Evolutionary conservation across 139 green algal genomes (phyloP).

Genomic region (Coelastrella sp.): DNA sequence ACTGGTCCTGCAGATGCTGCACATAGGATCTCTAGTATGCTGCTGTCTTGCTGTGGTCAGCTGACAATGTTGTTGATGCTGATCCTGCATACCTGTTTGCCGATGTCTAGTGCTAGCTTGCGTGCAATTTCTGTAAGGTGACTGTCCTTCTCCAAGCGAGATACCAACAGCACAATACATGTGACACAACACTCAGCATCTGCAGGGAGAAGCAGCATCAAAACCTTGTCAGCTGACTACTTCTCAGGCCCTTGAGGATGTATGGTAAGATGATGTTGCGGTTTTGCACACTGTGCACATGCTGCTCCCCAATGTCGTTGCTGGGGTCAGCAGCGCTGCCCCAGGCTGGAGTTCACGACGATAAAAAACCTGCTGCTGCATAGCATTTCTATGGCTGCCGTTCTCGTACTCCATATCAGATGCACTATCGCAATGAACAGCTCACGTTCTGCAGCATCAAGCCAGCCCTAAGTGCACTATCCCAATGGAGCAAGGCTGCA

Average conservation of each 20-base stretch:
- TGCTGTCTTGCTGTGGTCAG: too few species aligned
- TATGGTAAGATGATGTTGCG: too few species aligned
- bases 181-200: slow-evolving; percentile 44
- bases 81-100: not conserved
- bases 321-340: too few species aligned
- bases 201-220: slow-evolving; percentile 25
- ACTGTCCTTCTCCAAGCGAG: slow-evolving; percentile 30
- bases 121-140: slow-evolving; percentile 33
- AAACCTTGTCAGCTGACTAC: not conserved
- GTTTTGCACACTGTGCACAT: too few species aligned
- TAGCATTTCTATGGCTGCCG: not conserved
- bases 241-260: too few species aligned
- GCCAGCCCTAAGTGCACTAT: too few species aligned
- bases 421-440: too few species aligned
- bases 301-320: too few species aligned
- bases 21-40: too few species aligned
- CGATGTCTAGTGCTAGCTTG: slow-evolving; percentile 32
- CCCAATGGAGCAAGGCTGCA: too few species aligned
- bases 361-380: not conserved
- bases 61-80: not conserved
- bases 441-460: too few species aligned
- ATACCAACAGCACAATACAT: slow-evolving; percentile 26
- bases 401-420: not conserved
- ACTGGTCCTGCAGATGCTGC: too few species aligned
- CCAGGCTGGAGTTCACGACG: not conserved